phyloP scores from a whole-genome alignment of 768 basidiomycete species.

The Podaxis sp. region DNA sequence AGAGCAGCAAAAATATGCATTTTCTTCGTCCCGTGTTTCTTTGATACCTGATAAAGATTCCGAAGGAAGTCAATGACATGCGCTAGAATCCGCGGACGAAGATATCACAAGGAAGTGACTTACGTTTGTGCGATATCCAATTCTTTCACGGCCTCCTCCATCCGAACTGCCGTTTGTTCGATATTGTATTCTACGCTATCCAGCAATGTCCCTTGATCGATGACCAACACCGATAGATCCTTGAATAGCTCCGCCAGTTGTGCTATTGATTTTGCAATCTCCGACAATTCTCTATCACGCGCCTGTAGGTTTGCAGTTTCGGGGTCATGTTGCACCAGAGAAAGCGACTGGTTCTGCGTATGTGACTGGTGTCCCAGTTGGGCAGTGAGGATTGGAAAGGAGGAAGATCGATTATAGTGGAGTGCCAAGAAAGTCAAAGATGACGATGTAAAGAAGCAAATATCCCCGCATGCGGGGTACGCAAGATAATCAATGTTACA shows the following conservation, averaged over 20 bases:
- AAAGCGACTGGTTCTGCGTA: slow-evolving; percentile 36
- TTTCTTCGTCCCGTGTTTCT: slow-evolving; percentile 89
- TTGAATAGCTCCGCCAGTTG: slow-evolving; percentile 95
- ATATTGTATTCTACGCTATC: slow-evolving; percentile 98
- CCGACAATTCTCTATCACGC: slow-evolving; percentile 71
- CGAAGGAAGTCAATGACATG: slow-evolving; percentile 12
- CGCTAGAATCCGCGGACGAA: slow-evolving; percentile 7
- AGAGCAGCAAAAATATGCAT: slow-evolving; percentile 88
- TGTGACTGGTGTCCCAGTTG: slow-evolving; percentile 26
- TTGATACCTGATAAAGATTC: slow-evolving; percentile 67
- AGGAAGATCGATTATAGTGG: slow-evolving; percentile 15
- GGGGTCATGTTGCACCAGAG: slow-evolving; percentile 39
- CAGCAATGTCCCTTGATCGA: slow-evolving; percentile 96
- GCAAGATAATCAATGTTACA: slow-evolving; percentile 3
- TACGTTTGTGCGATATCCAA: slow-evolving; percentile 80
- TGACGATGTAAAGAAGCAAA: not conserved
- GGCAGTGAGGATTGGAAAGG: slow-evolving; percentile 6
- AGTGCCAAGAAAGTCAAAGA: slow-evolving; percentile 8
- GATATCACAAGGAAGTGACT: slow-evolving; percentile 26
- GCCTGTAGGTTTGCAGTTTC: slow-evolving; percentile 39
- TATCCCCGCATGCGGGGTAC: slow-evolving; percentile 7
- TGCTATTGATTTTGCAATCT: slow-evolving; percentile 91
- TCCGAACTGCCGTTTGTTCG: slow-evolving; percentile 81
- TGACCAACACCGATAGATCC: slow-evolving; percentile 88
- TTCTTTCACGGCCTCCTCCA: slow-evolving; percentile 84